Evolutionary conservation across 441 rosid genomes (phyloP).

Genomic region (Aleurites moluccanus): DNA sequence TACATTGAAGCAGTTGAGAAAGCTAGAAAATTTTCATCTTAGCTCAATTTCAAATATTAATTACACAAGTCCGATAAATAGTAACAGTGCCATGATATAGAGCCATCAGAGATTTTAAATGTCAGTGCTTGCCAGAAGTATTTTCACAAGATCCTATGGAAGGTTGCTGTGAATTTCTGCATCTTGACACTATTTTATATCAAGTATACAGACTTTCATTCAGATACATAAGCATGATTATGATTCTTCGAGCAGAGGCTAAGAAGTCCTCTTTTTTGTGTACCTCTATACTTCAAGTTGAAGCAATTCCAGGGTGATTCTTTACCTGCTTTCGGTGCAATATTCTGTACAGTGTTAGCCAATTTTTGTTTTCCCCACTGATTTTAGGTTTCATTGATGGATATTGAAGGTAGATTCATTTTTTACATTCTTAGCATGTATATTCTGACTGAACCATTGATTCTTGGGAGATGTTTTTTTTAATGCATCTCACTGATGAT

Average conservation of each 20-base stretch:
- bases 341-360: not conserved
- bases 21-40: conserved; percentile 29
- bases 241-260: not conserved
- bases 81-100: not conserved
- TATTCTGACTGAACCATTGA: not conserved
- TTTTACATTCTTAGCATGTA: not conserved
- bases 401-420: not conserved
- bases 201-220: not conserved
- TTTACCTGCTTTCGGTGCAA: conserved; percentile 1
- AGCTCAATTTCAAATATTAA: conserved; percentile 4
- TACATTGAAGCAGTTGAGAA: conserved; percentile 42
- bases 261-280: not conserved
- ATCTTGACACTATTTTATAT: not conserved
- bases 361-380: not conserved
- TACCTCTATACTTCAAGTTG: not conserved
- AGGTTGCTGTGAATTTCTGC: not conserved
- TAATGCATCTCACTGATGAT: no score
- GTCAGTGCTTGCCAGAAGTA: not conserved
- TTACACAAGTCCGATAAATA: not conserved
- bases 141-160: not conserved
- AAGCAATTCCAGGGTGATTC: not conserved
- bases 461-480: not conserved
- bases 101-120: not conserved
- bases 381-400: not conserved
- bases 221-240: not conserved